Percentiles rank a stretch among this genome's conserved stretches.
Conservation (phyloP, 108 stramenopile species). For the Epipyxis sp. region DNA sequence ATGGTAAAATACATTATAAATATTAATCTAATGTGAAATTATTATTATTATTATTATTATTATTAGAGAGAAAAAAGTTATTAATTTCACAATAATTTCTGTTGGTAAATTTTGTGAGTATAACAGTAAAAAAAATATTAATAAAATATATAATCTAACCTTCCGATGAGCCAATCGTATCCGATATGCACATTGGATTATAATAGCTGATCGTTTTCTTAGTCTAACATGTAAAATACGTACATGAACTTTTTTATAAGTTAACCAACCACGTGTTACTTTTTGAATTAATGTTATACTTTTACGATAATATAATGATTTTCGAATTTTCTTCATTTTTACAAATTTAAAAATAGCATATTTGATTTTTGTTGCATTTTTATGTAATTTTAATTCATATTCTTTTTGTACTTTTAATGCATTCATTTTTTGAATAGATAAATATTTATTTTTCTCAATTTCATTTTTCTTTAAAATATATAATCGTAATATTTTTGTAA, state of each 20-base stretch:
- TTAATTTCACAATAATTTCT: too few relatives aligned
- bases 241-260: not conserved
- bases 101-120: not conserved
- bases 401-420: not conserved
- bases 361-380: not conserved
- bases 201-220: not conserved
- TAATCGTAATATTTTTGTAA: too few relatives aligned
- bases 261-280: not conserved
- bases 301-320: not conserved
- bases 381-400: not conserved
- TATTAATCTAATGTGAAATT: too few relatives aligned
- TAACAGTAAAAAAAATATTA: not conserved
- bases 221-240: not conserved
- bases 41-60: too few relatives aligned
- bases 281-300: not conserved
- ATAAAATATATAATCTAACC: slow-evolving; percentile 20
- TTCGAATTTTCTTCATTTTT: not conserved
- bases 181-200: slow-evolving; percentile 18
- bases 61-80: too few relatives aligned
- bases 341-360: not conserved
- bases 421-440: not conserved
- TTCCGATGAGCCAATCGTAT: slow-evolving; percentile 3
- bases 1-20: too few relatives aligned
- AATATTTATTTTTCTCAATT: not conserved
- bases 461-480: not conserved